Percentiles rank a stretch among this genome's conserved stretches.
These are phyloP conservation scores for Globisporangium barbulae DNA, from an alignment of 352 stramenopile species.

Conservation along the genomic window DNA sequence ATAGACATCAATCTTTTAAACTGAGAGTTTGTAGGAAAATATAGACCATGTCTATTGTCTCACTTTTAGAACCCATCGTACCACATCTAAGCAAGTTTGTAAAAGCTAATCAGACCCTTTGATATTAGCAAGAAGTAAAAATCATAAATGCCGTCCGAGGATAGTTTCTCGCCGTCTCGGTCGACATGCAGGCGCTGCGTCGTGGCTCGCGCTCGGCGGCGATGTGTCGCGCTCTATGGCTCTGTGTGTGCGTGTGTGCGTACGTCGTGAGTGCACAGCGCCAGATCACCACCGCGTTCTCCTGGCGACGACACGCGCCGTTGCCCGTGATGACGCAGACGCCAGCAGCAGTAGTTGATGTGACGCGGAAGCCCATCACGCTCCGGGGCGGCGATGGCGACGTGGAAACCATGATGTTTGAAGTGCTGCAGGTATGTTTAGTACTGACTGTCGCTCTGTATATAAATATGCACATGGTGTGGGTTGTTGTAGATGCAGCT, in stretches of 20 bases:
- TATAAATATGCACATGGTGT: background rate
- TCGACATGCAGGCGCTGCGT: background rate
- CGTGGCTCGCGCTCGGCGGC: background rate
- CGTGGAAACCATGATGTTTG: slow-evolving; percentile 36
- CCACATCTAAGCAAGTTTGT: too few species aligned
- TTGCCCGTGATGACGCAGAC: background rate
- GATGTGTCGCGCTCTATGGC: background rate
- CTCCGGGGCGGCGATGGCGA: background rate
- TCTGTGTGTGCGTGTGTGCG: background rate
- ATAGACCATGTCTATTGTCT: too few species aligned
- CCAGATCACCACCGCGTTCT: background rate
- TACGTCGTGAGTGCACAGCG: background rate
- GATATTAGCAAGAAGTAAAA: too few species aligned
- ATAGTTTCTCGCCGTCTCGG: background rate
- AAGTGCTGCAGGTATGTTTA: slow-evolving; percentile 49
- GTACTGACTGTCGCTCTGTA: background rate
- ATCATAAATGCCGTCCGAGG: too few species aligned
- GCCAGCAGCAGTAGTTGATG: background rate
- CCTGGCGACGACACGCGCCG: slow-evolving; percentile 4
- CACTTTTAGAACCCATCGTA: too few species aligned
- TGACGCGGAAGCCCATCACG: background rate
- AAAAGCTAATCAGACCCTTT: too few species aligned
- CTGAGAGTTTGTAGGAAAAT: too few species aligned
- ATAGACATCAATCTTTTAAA: too few species aligned
- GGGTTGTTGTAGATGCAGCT: background rate